phyloP scores from a whole-genome alignment of 495 filamentous ascomycete species.

The Neurospora sp. region DNA sequence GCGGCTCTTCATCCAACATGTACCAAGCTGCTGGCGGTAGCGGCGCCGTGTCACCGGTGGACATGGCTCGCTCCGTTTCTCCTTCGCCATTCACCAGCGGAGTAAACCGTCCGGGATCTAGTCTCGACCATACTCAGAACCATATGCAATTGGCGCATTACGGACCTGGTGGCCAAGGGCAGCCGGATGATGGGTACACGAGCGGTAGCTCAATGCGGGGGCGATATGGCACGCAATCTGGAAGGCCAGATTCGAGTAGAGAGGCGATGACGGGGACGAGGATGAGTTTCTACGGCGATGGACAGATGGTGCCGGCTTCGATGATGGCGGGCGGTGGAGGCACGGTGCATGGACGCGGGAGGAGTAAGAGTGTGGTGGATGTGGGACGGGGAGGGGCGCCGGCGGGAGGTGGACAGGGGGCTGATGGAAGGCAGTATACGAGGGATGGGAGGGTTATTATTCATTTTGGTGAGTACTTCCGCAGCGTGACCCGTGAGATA shows the following conservation, averaged over 20 bases:
- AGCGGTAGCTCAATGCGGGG: not conserved
- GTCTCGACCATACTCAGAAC: not conserved
- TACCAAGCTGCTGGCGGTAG: constrained; percentile 26
- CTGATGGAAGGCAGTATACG: constrained; percentile 53
- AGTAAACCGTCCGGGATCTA: not conserved
- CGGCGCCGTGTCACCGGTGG: constrained; percentile 35
- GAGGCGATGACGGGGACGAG: constrained; percentile 23
- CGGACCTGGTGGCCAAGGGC: not conserved
- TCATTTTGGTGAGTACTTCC: constrained; percentile 91
- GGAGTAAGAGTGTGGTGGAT: constrained; percentile 77
- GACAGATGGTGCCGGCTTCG: constrained; percentile 29
- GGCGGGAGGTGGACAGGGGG: not conserved
- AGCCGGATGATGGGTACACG: not conserved
- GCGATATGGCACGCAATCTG: constrained; percentile 4
- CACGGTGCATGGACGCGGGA: constrained; percentile 27
- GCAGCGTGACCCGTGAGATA: too few relatives aligned
- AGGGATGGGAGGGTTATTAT: constrained; percentile 80
- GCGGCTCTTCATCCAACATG: not conserved
- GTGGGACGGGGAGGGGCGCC: constrained; percentile 17
- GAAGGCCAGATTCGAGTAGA: constrained; percentile 26
- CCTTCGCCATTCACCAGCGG: constrained; percentile 33
- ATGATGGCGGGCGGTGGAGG: constrained; percentile 30
- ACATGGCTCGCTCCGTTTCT: constrained; percentile 36
- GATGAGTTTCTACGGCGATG: constrained; percentile 49
- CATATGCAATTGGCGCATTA: not conserved